These are phyloP conservation scores for Fusarium transvaalense DNA, from an alignment of 2,329 filamentous ascomycete genomes.

Conservation along the genomic window DNA sequence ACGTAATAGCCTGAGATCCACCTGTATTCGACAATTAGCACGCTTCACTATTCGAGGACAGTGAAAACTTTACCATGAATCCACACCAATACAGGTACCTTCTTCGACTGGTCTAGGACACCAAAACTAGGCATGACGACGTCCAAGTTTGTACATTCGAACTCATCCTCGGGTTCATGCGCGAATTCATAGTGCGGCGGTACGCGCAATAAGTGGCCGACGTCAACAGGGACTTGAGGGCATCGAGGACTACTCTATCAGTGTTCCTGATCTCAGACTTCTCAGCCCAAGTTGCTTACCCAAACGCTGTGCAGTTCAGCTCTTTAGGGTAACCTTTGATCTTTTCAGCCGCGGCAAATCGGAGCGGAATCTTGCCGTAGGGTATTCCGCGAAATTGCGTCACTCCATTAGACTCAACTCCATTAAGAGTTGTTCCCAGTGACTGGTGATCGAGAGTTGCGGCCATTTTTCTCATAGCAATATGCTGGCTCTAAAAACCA, in stretches of 20 bases:
- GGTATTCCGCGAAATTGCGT: constrained; percentile 23
- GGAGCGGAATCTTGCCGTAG: neutral
- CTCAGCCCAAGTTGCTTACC: neutral
- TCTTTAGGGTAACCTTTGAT: neutral
- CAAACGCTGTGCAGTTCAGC: constrained; percentile 10
- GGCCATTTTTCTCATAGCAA: neutral
- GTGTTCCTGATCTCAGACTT: accelerated
- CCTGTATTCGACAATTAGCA: constrained; percentile 31
- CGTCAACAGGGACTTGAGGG: constrained; percentile 57
- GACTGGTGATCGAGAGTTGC: neutral
- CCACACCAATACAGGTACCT: constrained; percentile 59
- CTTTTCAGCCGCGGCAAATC: constrained; percentile 2
- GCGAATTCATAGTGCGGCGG: constrained; percentile 48
- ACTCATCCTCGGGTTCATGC: constrained; percentile 55
- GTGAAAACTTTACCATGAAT: constrained; percentile 54
- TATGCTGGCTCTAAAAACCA: neutral
- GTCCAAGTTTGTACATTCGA: constrained; percentile 59
- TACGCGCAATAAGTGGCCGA: constrained; percentile 59
- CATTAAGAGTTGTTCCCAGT: accelerated
- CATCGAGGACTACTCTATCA: constrained; percentile 53
- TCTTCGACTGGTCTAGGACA: neutral
- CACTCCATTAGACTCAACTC: neutral
- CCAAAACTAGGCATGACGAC: constrained; percentile 49
- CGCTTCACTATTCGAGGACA: accelerated
- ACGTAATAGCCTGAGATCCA: constrained; percentile 60